Percentiles rank a stretch among this genome's conserved stretches.
Conservation (phyloP, 306 rosid genomes). For the Myrica gale region DNA sequence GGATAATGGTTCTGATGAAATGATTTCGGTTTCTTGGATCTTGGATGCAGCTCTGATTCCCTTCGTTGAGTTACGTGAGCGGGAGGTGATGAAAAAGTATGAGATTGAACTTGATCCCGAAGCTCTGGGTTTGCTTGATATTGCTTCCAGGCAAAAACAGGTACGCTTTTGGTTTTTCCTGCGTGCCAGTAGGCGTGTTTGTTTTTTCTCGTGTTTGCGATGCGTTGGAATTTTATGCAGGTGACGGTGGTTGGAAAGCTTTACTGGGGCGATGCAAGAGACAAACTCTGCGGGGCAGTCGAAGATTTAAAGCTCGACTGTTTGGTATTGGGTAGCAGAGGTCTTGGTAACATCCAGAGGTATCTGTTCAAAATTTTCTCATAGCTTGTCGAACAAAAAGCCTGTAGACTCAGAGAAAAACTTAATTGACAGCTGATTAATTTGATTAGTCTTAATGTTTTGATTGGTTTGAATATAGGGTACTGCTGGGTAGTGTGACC, state of each 20-base stretch:
- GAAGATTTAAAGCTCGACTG: slow-evolving; percentile 46
- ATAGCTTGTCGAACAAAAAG: background rate
- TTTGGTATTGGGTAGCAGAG: slow-evolving; percentile 60
- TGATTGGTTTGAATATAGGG: slow-evolving; percentile 34
- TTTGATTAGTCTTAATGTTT: slow-evolving; percentile 8
- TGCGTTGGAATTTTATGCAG: slow-evolving; percentile 16
- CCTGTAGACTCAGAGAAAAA: background rate
- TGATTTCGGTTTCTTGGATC: background rate
- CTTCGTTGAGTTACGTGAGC: slow-evolving; percentile 45
- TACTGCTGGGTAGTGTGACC: slow-evolving; percentile 57
- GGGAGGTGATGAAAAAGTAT: slow-evolving; percentile 36
- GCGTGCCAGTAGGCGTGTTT: background rate
- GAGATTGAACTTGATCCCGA: slow-evolving; percentile 40
- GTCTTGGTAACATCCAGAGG: slow-evolving; percentile 53
- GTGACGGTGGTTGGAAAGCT: slow-evolving; percentile 45
- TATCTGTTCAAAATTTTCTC: background rate
- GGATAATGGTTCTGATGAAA: background rate
- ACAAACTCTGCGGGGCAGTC: slow-evolving; percentile 36
- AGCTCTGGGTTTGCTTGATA: slow-evolving; percentile 46
- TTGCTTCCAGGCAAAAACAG: slow-evolving; percentile 42
- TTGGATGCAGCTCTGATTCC: slow-evolving; percentile 50
- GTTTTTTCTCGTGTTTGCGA: background rate
- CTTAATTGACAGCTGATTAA: background rate
- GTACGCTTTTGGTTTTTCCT: slow-evolving; percentile 15
- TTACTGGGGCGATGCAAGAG: slow-evolving; percentile 61